A percentile compares a stretch with the other conserved stretches of the same genome.
Evolutionary conservation across 1,284 basidiomycete genomes (phyloP).

Genomic region (Fomitopsis palustris): DNA sequence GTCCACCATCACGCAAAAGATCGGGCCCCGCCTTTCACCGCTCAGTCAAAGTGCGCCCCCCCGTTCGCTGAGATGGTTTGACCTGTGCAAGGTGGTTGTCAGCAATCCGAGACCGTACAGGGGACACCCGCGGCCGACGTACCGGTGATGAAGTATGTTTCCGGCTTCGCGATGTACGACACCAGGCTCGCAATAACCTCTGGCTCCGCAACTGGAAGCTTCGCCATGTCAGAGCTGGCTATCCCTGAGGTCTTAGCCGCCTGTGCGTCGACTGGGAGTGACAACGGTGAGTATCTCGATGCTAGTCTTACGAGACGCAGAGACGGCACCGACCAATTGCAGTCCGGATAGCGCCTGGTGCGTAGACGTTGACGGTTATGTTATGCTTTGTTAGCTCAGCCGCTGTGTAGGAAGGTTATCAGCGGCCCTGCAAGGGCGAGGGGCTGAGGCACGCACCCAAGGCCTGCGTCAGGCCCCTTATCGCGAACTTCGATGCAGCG

Average conservation of each 20-base stretch:
- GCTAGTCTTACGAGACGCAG: background rate
- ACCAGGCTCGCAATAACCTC: conserved; percentile 5
- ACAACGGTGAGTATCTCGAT: background rate
- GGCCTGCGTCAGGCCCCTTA: conserved; percentile 23
- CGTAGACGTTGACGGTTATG: conserved; percentile 1
- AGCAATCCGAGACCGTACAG: background rate
- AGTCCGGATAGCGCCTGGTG: background rate
- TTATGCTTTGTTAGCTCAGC: background rate
- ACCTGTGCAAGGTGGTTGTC: background rate
- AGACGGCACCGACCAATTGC: background rate
- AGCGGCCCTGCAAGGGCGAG: background rate
- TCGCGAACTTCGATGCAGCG: conserved; percentile 23
- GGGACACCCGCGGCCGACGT: background rate
- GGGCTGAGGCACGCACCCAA: conserved; percentile 6
- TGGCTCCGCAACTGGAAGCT: background rate
- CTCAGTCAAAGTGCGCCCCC: background rate
- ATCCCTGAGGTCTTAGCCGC: background rate
- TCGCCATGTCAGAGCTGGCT: background rate
- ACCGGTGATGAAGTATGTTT: conserved; percentile 5
- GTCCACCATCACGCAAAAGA: background rate
- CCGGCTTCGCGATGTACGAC: conserved; percentile 5
- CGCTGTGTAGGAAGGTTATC: background rate
- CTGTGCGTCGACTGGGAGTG: background rate
- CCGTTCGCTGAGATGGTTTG: conserved; percentile 1
- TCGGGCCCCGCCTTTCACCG: background rate